phyloP scores from a whole-genome alignment of 495 filamentous ascomycete genomes.

The Parachaetomium inaequale region DNA sequence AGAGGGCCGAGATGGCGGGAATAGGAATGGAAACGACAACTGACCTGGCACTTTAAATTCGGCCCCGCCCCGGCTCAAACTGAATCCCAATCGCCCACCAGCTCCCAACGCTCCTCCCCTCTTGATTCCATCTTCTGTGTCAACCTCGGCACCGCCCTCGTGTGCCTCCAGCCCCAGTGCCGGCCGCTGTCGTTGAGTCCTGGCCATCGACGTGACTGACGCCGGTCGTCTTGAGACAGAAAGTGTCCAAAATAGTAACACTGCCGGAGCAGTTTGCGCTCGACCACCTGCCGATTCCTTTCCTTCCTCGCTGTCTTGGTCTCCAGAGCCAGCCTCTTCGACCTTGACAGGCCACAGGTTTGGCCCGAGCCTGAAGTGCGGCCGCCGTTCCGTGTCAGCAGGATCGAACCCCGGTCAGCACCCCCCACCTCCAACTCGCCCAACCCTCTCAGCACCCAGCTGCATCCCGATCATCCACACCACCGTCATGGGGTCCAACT shows the following conservation, averaged over 20 bases:
- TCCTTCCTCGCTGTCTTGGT: neutral
- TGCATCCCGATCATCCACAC: neutral
- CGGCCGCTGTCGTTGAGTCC: neutral
- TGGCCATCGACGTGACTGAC: neutral
- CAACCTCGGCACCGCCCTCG: neutral
- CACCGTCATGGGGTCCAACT: neutral
- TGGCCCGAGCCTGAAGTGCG: neutral
- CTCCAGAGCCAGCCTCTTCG: neutral
- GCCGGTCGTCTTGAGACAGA: neutral
- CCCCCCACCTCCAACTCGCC: conserved; percentile 4
- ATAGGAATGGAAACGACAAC: neutral
- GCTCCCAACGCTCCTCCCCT: neutral
- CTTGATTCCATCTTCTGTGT: neutral
- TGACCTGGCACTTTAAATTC: neutral
- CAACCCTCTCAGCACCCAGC: neutral
- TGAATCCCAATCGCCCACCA: neutral
- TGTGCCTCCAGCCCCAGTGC: neutral
- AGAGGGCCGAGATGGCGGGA: neutral
- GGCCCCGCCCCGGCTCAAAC: neutral
- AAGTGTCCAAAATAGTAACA: neutral
- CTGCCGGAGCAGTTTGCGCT: neutral
- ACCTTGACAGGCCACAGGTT: neutral
- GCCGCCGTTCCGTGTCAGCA: neutral
- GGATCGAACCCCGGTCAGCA: conserved; percentile 8
- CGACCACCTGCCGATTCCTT: neutral